phyloP scores from a whole-genome alignment of 2,329 filamentous ascomycete species.

The Sporothrix inflata region DNA sequence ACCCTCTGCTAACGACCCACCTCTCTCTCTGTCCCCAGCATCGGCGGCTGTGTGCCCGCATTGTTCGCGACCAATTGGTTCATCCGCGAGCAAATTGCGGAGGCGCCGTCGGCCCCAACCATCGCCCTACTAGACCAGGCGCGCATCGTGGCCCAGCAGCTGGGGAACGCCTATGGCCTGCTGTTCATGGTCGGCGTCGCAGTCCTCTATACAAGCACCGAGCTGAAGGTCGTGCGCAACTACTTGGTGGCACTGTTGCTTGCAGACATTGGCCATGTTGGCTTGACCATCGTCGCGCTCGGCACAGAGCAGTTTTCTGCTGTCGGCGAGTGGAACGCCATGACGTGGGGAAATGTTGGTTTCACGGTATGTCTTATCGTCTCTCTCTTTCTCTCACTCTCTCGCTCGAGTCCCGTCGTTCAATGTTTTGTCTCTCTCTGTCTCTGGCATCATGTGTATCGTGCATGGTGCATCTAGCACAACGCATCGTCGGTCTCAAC shows the following conservation, averaged over 20 bases:
- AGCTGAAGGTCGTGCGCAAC: slow-evolving; percentile 66
- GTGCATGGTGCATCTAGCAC: background rate
- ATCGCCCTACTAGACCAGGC: slow-evolving; percentile 47
- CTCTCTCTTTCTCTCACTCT: background rate
- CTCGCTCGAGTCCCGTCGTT: background rate
- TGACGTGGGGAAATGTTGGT: slow-evolving; percentile 75
- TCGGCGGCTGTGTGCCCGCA: slow-evolving; percentile 62
- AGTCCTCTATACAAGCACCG: slow-evolving; percentile 65
- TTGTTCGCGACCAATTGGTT: slow-evolving; percentile 64
- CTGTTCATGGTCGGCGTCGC: slow-evolving; percentile 66
- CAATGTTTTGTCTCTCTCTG: background rate
- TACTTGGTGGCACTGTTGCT: slow-evolving; percentile 68
- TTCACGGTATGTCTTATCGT: slow-evolving; percentile 52
- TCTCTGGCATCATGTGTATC: slow-evolving; percentile 2
- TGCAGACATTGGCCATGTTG: slow-evolving; percentile 70
- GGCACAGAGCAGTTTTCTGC: slow-evolving; percentile 58
- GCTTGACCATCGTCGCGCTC: slow-evolving; percentile 61
- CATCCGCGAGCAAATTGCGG: slow-evolving; percentile 62
- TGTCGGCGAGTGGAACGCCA: slow-evolving; percentile 65
- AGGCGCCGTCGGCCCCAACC: slow-evolving; percentile 41
- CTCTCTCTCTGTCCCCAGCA: slow-evolving; percentile 44
- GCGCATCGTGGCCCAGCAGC: slow-evolving; percentile 65
- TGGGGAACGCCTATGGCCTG: slow-evolving; percentile 71
- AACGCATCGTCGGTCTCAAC: background rate
- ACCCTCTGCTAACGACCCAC: background rate